phyloP scores from a whole-genome alignment of 192 early-diverging fungal genomes.

The Coemansia asiatica region DNA sequence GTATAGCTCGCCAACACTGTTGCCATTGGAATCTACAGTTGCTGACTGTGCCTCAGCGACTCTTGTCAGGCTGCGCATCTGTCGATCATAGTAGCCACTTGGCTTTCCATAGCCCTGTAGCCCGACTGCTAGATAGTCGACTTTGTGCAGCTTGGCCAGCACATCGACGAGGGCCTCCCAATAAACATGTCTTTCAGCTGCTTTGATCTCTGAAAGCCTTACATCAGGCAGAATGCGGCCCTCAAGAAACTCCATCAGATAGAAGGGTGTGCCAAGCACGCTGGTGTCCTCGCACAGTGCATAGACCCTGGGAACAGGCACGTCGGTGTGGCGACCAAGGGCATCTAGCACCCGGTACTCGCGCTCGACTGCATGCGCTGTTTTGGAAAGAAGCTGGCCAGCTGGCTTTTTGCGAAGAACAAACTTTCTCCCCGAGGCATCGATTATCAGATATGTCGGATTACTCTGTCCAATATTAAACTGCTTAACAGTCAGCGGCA shows the following conservation, averaged over 20 bases:
- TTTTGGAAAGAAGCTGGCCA: constrained; percentile 78
- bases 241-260: constrained; percentile 93
- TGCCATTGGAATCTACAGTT: constrained; percentile 58
- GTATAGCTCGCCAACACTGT: constrained; percentile 68
- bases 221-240: constrained; percentile 82
- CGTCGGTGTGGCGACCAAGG: constrained; percentile 66
- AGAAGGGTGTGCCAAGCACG: constrained; percentile 91
- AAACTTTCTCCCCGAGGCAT: constrained; percentile 64
- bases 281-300: constrained; percentile 81
- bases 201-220: constrained; percentile 57
- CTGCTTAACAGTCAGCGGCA: constrained; percentile 74
- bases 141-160: constrained; percentile 77
- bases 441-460: constrained; percentile 86
- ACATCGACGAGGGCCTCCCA: constrained; percentile 75
- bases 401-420: constrained; percentile 93
- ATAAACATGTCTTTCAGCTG: constrained; percentile 57
- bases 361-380: constrained; percentile 90
- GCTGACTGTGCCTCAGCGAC: constrained; percentile 70
- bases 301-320: constrained; percentile 89
- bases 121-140: constrained; percentile 65
- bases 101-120: constrained; percentile 68
- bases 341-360: constrained; percentile 82
- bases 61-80: constrained; percentile 68
- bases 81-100: constrained; percentile 81
- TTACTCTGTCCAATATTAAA: constrained; percentile 94